Conservation (phyloP, 2,329 filamentous ascomycete genomes). For the Venturia pyrina region DNA sequence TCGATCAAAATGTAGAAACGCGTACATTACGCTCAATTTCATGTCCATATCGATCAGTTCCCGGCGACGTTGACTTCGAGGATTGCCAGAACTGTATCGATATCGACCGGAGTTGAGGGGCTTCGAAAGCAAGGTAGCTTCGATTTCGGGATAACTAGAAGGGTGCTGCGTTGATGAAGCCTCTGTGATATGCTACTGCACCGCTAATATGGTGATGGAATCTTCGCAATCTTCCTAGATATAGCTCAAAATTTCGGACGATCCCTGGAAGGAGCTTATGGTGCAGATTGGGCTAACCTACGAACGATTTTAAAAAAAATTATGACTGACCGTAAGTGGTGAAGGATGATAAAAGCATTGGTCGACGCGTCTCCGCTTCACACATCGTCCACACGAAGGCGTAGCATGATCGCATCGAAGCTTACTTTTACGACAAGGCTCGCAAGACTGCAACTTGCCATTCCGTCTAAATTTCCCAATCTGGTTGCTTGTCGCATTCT, state of each 20-base stretch:
- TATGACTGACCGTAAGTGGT: conserved; percentile 17
- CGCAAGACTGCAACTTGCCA: conserved; percentile 28
- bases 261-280: not conserved
- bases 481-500: not conserved
- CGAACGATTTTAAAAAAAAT: too few species aligned
- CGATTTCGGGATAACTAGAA: too few species aligned
- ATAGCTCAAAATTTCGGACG: not conserved
- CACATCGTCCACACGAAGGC: conserved; percentile 25
- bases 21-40: not conserved
- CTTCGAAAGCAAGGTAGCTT: too few species aligned
- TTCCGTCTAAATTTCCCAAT: conserved; percentile 21
- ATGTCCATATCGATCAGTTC: not conserved
- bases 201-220: not conserved
- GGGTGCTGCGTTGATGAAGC: too few species aligned
- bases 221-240: not conserved
- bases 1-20: not conserved
- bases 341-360: conserved; percentile 28
- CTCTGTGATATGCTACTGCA: not conserved
- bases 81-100: too few species aligned
- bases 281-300: not conserved
- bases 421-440: conserved; percentile 25
- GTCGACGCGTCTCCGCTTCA: conserved; percentile 20
- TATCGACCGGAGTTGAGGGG: too few species aligned
- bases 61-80: too few species aligned
- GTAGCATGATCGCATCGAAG: conserved; percentile 27